Conservation (phyloP, 2,329 filamentous ascomycete genomes). For the Colletotrichum sp. region DNA sequence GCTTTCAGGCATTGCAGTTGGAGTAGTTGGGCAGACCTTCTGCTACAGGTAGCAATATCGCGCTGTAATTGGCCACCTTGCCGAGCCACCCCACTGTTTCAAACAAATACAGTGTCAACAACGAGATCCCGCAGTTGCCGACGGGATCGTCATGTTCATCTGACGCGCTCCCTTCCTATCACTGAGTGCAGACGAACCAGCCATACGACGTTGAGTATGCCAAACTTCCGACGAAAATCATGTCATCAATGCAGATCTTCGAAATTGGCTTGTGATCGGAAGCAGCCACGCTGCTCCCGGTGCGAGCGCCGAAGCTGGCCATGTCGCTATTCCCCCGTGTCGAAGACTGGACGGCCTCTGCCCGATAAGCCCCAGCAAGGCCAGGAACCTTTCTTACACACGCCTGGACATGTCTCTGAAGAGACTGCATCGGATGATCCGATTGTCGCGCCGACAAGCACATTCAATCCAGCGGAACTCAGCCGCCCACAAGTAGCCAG, state of each 20-base stretch:
- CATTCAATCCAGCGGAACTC: neutral
- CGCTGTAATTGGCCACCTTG: neutral
- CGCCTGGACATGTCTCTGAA: neutral
- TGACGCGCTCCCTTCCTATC: neutral
- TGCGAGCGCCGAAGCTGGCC: neutral
- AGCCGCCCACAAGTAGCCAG: neutral
- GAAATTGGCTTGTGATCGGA: neutral
- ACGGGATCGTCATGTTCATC: neutral
- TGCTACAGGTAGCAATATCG: neutral
- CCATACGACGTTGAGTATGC: neutral
- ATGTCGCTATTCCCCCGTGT: neutral
- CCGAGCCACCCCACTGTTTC: neutral
- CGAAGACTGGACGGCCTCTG: neutral
- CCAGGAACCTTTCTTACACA: neutral
- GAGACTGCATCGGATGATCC: neutral
- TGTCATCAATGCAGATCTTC: neutral
- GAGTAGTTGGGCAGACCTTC: neutral
- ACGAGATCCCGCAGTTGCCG: neutral
- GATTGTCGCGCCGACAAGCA: neutral
- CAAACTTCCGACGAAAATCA: neutral
- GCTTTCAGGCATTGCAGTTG: neutral
- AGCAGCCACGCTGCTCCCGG: neutral
- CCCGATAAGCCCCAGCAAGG: neutral
- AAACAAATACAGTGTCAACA: neutral
- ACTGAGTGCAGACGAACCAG: neutral